phyloP scores from a whole-genome alignment of 805 yeast genomes.

The Saccharomycopsis sp. region DNA sequence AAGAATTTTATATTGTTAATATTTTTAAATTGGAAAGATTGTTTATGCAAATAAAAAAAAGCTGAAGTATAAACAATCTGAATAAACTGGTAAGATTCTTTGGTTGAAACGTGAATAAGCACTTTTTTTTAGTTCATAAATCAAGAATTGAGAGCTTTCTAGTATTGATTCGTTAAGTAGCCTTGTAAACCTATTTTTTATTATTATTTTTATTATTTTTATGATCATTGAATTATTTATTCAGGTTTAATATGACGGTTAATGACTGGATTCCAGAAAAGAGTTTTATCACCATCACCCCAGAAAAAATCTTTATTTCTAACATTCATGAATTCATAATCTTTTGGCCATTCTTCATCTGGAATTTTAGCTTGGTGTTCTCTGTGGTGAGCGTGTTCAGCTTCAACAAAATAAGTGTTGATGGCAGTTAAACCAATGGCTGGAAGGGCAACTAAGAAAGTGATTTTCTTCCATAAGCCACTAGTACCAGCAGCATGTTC shows the following conservation, averaged over 20 bases:
- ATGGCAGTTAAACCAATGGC: slow-evolving; percentile 65
- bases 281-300: slow-evolving; percentile 98
- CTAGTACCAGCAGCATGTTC: slow-evolving; percentile 77
- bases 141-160: too few relatives aligned
- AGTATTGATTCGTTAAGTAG: too few relatives aligned
- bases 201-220: too few relatives aligned
- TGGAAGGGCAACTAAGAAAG: slow-evolving; percentile 74
- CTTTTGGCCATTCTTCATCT: slow-evolving; percentile 89
- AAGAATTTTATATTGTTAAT: too few relatives aligned
- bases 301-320: slow-evolving; percentile 87
- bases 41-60: too few relatives aligned
- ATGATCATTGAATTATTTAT: too few relatives aligned
- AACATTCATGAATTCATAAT: slow-evolving; percentile 84
- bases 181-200: too few relatives aligned
- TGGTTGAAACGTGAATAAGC: too few relatives aligned
- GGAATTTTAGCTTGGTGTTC: slow-evolving; percentile 55
- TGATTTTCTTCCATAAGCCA: slow-evolving; percentile 75
- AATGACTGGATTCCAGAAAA: slow-evolving; percentile 90
- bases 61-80: too few relatives aligned
- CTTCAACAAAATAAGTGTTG: slow-evolving; percentile 74
- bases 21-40: too few relatives aligned
- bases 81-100: too few relatives aligned
- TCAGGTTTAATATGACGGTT: slow-evolving; percentile 64
- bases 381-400: slow-evolving; percentile 86
- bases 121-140: too few relatives aligned